Conservation (phyloP, 345 rosid genomes). For the Eucalyptus erythrocorys region DNA sequence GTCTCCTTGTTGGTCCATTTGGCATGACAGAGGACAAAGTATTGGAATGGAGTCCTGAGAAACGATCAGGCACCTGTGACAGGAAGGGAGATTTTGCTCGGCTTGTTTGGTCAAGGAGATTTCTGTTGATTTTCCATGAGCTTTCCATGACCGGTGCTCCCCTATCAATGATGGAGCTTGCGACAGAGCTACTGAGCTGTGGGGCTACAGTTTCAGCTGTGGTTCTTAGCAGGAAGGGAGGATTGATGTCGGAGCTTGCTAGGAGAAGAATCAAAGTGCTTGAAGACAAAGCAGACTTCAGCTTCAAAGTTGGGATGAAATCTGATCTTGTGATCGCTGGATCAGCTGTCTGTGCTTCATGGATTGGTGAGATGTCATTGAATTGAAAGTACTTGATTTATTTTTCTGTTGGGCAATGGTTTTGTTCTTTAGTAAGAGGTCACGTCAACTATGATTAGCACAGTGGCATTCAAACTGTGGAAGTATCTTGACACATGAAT, state of each 20-base stretch:
- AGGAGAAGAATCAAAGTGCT: slow-evolving; percentile 89
- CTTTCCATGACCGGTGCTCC: slow-evolving; percentile 99
- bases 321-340: slow-evolving; percentile 95
- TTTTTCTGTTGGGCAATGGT: neutral
- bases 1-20: slow-evolving; percentile 85
- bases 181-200: slow-evolving; percentile 95
- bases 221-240: slow-evolving; percentile 90
- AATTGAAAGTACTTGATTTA: neutral
- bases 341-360: slow-evolving; percentile 92
- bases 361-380: slow-evolving; percentile 58
- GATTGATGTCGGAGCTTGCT: slow-evolving; percentile 68
- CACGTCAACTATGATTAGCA: neutral
- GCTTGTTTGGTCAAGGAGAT: slow-evolving; percentile 96
- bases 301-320: slow-evolving; percentile 94
- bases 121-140: slow-evolving; percentile 83
- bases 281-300: slow-evolving; percentile 81
- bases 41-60: slow-evolving; percentile 88
- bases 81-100: slow-evolving; percentile 85
- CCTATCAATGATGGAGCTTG: slow-evolving; percentile 93
- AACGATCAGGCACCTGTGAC: slow-evolving; percentile 89
- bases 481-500: neutral
- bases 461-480: neutral
- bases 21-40: slow-evolving; percentile 60
- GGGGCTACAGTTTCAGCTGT: slow-evolving; percentile 97
- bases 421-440: neutral